Conservation (phyloP, 139 green algal species). For the Picochlorum sp. region DNA sequence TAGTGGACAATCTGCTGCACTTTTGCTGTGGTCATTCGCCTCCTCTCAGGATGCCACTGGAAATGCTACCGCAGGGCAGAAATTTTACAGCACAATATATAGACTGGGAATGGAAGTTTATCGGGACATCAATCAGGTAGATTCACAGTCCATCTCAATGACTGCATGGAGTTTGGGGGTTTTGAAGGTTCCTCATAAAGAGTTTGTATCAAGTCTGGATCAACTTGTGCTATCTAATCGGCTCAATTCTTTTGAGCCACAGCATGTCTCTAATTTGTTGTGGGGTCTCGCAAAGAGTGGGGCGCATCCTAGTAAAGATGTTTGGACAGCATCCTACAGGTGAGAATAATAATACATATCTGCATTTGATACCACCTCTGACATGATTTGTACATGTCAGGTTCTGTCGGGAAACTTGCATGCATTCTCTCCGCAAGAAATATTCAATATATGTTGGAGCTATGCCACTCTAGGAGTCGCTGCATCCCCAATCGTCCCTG, state of each 20-base stretch:
- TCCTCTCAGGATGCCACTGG: not conserved
- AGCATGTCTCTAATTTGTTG: slow-evolving; percentile 27
- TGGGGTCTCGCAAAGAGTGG: slow-evolving; percentile 24
- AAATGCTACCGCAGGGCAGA: not conserved
- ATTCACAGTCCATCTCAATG: slow-evolving; percentile 23
- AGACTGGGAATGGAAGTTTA: slow-evolving; percentile 10
- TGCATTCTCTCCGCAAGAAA: slow-evolving; percentile 2
- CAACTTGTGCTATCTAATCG: slow-evolving; percentile 7
- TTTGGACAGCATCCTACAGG: not conserved
- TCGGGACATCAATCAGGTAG: slow-evolving; percentile 6
- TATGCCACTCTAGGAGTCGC: not conserved
- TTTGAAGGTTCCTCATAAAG: slow-evolving; percentile 12
- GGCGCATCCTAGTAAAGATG: slow-evolving; percentile 8
- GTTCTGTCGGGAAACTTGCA: not conserved
- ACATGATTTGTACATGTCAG: not conserved
- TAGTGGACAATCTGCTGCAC: slow-evolving; percentile 9
- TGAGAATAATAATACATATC: not conserved
- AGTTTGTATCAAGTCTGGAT: slow-evolving; percentile 6
- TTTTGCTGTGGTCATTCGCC: slow-evolving; percentile 7
- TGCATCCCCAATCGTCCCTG: not conserved
- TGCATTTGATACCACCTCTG: not conserved
- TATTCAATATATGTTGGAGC: slow-evolving; percentile 7
- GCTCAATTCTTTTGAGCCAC: slow-evolving; percentile 8
- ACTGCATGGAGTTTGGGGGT: slow-evolving; percentile 21
- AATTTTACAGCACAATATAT: slow-evolving; percentile 2